phyloP scores from a whole-genome alignment of 495 filamentous ascomycete species.

The Halenospora varia region DNA sequence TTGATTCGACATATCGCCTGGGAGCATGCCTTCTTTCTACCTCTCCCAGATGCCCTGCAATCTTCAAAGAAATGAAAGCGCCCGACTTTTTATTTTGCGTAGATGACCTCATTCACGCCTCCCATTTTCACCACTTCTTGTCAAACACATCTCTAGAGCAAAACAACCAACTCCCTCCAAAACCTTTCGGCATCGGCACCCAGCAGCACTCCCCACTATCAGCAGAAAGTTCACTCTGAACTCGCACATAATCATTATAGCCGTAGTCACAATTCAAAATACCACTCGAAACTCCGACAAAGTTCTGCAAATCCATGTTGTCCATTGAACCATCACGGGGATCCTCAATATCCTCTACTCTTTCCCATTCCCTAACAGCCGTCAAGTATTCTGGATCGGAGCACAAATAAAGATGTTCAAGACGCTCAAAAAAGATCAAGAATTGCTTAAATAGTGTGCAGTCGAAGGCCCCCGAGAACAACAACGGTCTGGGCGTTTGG shows the following conservation, averaged over 20 bases:
- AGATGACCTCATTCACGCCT: neutral
- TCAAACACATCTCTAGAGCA: neutral
- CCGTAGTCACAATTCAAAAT: neutral
- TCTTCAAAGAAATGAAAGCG: too few relatives aligned
- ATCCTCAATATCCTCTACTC: neutral
- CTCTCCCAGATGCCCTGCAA: too few relatives aligned
- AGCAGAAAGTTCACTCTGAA: neutral
- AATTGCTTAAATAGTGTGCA: neutral
- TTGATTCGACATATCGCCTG: too few relatives aligned
- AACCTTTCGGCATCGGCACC: neutral
- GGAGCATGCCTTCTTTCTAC: too few relatives aligned
- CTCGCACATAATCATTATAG: neutral
- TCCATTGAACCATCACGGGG: neutral
- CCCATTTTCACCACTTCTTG: neutral
- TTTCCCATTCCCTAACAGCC: neutral
- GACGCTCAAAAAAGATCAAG: neutral
- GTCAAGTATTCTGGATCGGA: neutral
- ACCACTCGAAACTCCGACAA: neutral
- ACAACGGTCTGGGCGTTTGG: neutral
- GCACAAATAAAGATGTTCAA: neutral
- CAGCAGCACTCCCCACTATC: neutral
- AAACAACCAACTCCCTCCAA: neutral
- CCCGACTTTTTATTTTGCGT: neutral
- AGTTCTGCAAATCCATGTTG: neutral
- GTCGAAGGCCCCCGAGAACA: neutral